Percentiles rank a stretch among this genome's conserved stretches.
phyloP scores from a whole-genome alignment of 2,329 filamentous ascomycete genomes.

The Colletotrichum eleusines region DNA sequence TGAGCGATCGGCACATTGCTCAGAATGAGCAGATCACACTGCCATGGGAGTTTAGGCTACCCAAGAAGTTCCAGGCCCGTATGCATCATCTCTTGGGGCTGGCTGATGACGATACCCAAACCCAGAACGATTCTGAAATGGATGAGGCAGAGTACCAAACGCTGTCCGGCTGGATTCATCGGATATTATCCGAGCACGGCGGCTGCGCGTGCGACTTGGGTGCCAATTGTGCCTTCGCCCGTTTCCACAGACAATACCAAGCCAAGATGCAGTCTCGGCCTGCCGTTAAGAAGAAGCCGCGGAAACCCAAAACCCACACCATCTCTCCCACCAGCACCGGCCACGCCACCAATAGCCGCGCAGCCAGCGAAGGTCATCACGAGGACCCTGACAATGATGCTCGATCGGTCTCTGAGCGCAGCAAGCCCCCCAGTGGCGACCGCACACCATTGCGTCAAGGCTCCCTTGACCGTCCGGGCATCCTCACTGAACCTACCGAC shows the following conservation, averaged over 20 bases:
- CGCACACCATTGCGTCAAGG: constrained; percentile 72
- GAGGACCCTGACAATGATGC: constrained; percentile 69
- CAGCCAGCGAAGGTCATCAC: constrained; percentile 70
- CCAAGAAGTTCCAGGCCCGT: constrained; percentile 64
- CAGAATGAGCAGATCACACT: constrained; percentile 73
- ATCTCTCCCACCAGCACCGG: constrained; percentile 73
- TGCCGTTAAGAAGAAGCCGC: constrained; percentile 62
- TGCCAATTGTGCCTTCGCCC: constrained; percentile 71
- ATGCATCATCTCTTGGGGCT: constrained; percentile 72
- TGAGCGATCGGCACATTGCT: constrained; percentile 82
- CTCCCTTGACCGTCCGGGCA: constrained; percentile 69
- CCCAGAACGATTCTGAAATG: constrained; percentile 65
- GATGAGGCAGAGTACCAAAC: constrained; percentile 70
- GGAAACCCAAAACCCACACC: constrained; percentile 67
- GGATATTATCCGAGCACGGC: constrained; percentile 81
- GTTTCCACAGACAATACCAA: constrained; percentile 71
- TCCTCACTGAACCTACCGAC: constrained; percentile 73
- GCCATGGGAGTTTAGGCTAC: constrained; percentile 76
- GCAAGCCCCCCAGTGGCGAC: constrained; percentile 76
- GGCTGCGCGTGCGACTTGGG: constrained; percentile 81
- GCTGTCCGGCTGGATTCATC: constrained; percentile 74
- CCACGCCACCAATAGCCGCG: constrained; percentile 72
- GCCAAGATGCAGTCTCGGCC: constrained; percentile 58
- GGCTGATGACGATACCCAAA: constrained; percentile 67
- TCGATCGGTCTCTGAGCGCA: constrained; percentile 63